Evolutionary conservation across 805 yeast species (phyloP).

Genomic region (Starmera caribaea): DNA sequence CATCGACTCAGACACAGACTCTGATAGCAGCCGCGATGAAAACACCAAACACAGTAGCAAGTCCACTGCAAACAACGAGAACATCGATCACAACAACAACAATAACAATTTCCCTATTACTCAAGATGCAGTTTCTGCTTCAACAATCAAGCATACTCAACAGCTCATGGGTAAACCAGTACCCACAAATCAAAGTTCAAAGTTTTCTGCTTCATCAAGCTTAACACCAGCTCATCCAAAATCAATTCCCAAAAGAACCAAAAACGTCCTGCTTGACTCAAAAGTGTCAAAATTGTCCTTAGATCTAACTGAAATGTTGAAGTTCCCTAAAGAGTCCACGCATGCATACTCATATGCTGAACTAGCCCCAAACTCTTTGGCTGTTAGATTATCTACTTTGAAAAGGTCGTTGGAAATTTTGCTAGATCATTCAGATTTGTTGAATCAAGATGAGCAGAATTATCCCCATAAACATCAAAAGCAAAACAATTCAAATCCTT

Average conservation of each 20-base stretch:
- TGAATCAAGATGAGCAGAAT: constrained; percentile 2
- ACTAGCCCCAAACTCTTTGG: constrained; percentile 69
- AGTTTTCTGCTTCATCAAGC: neutral
- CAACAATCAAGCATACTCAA: neutral
- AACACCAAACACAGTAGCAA: neutral
- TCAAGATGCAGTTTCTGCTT: neutral
- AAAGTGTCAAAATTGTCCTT: constrained; percentile 19
- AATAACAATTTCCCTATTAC: constrained; percentile 1
- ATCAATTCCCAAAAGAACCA: neutral
- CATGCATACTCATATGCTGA: constrained; percentile 83
- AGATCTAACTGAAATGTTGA: constrained; percentile 35
- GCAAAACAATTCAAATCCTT: constrained; percentile 3
- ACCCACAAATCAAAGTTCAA: neutral
- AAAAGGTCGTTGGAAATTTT: constrained; percentile 70
- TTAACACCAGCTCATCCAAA: neutral
- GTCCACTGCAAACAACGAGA: neutral
- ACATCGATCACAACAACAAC: constrained; percentile 1
- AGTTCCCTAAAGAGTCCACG: constrained; percentile 69
- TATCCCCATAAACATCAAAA: neutral
- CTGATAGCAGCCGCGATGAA: too few species aligned
- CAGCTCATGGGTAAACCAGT: neutral
- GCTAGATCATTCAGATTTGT: constrained; percentile 23
- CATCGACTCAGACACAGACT: too few species aligned
- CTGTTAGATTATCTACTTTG: constrained; percentile 63
- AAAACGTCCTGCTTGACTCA: constrained; percentile 1